Conservation (phyloP, 2,329 filamentous ascomycete genomes). For the Botrytis porri region DNA sequence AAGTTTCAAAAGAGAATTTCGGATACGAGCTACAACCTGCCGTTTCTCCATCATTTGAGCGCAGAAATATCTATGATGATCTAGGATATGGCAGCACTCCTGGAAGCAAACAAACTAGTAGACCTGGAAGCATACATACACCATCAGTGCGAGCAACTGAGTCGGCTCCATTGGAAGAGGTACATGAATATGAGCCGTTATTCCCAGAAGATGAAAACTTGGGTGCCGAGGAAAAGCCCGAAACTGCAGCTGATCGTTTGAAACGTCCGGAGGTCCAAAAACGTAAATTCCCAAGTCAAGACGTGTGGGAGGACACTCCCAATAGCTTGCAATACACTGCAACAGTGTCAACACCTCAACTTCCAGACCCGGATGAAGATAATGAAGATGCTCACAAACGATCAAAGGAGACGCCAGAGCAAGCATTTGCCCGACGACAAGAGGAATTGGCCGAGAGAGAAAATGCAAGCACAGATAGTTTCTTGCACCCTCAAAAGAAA, state of each 20-base stretch:
- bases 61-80: conserved; percentile 56
- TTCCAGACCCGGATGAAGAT: conserved; percentile 44
- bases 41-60: conserved; percentile 69
- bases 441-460: conserved; percentile 63
- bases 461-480: conserved; percentile 46
- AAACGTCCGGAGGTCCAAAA: conserved; percentile 53
- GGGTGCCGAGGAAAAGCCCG: conserved; percentile 44
- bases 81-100: conserved; percentile 48
- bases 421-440: conserved; percentile 64
- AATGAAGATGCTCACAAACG: conserved; percentile 23
- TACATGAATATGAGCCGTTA: conserved; percentile 91
- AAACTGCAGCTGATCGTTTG: conserved; percentile 53
- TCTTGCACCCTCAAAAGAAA: conserved; percentile 52
- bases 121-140: conserved; percentile 59
- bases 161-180: conserved; percentile 75
- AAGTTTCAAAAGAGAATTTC: conserved; percentile 71
- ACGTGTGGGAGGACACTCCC: conserved; percentile 96
- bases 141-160: conserved; percentile 46
- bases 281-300: conserved; percentile 85
- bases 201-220: conserved; percentile 75
- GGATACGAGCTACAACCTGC: conserved; percentile 73
- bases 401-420: conserved; percentile 49
- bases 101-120: conserved; percentile 54
- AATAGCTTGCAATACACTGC: conserved; percentile 76
- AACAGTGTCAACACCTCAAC: conserved; percentile 79